A percentile compares a stretch with the other conserved stretches of the same genome.
Evolutionary conservation across 306 rosid genomes (phyloP).

Genomic region (Ceratonia siliqua): DNA sequence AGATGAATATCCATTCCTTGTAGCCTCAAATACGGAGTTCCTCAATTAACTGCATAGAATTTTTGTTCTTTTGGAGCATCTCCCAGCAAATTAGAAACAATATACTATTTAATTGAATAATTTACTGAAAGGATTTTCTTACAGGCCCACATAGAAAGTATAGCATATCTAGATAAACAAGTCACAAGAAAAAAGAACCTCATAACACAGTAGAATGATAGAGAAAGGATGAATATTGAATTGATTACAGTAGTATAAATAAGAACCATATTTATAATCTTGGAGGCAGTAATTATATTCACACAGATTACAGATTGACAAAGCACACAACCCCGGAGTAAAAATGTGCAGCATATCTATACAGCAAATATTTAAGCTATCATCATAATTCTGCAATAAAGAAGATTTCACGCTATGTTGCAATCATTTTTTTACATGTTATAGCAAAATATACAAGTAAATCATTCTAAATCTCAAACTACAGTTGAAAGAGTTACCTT

Average conservation of each 20-base stretch:
- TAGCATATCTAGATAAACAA: not conserved
- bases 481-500: conserved; percentile 45
- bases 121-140: not conserved
- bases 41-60: too few species aligned
- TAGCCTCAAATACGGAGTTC: too few species aligned
- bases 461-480: conserved; percentile 9
- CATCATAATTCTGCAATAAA: not conserved
- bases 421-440: conserved; percentile 3
- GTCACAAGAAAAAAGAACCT: not conserved
- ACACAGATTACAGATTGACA: not conserved
- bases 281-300: not conserved
- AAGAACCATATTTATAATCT: not conserved
- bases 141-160: not conserved
- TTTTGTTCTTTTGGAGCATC: too few species aligned
- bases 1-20: too few species aligned
- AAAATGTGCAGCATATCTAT: not conserved
- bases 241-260: too few species aligned
- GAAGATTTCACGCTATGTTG: not conserved
- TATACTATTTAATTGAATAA: too few species aligned
- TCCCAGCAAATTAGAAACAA: too few species aligned
- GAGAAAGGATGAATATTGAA: not conserved
- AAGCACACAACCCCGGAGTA: not conserved
- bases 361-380: not conserved
- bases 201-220: not conserved
- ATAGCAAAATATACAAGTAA: not conserved